phyloP scores from a whole-genome alignment of 352 stramenopile species.

The Globisporangium cederbergense region DNA sequence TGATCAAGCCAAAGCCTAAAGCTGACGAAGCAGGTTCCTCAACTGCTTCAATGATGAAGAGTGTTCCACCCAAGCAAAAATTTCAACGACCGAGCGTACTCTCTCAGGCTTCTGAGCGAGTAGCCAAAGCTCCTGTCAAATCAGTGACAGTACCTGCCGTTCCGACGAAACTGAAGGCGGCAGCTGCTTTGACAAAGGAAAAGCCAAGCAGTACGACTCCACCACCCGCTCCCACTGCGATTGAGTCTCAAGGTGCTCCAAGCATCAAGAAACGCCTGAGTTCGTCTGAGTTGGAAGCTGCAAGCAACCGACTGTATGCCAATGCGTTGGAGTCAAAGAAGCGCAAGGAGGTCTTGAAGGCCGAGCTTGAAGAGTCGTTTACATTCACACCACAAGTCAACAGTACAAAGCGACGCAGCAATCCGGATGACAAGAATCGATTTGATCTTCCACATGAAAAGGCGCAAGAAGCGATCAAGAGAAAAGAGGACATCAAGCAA shows the following conservation, averaged over 20 bases:
- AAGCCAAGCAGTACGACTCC: not conserved
- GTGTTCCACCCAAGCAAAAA: slow-evolving; percentile 1
- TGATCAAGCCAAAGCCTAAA: slow-evolving; percentile 6
- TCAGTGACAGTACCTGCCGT: not conserved
- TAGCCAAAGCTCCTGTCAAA: not conserved
- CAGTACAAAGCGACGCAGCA: slow-evolving; percentile 38
- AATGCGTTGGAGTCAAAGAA: slow-evolving; percentile 55
- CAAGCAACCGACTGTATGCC: slow-evolving; percentile 59
- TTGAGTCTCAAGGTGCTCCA: slow-evolving; percentile 12
- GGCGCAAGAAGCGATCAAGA: slow-evolving; percentile 45
- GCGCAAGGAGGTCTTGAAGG: slow-evolving; percentile 49
- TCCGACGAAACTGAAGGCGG: not conserved
- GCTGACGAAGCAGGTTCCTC: not conserved
- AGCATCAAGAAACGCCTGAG: slow-evolving; percentile 58
- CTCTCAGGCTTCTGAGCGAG: not conserved
- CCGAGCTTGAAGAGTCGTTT: slow-evolving; percentile 49
- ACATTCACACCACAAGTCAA: slow-evolving; percentile 63
- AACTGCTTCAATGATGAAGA: not conserved
- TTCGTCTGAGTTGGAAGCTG: slow-evolving; percentile 42
- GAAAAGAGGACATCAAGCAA: slow-evolving; percentile 53
- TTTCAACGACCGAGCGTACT: not conserved
- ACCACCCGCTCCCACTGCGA: slow-evolving; percentile 15
- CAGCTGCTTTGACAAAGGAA: not conserved
- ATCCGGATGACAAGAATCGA: slow-evolving; percentile 28
- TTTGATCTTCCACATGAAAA: slow-evolving; percentile 54